A percentile compares a stretch with the other conserved stretches of the same genome.
Conservation (phyloP, 2,329 filamentous ascomycete species). For the Fusarium stilboides region DNA sequence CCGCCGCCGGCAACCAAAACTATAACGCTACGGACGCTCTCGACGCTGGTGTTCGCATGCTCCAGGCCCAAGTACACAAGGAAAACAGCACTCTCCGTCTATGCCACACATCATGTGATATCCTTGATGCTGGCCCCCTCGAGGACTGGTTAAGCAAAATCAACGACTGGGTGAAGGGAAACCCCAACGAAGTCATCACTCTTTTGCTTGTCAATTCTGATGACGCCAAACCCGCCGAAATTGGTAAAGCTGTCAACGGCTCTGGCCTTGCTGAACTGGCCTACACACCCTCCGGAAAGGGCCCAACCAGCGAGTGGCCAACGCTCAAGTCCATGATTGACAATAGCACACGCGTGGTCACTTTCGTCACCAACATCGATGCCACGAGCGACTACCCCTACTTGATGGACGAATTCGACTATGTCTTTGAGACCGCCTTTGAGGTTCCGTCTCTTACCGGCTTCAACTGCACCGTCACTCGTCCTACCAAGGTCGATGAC, state of each 20-base stretch:
- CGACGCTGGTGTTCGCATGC: constrained; percentile 77
- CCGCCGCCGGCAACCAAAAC: constrained; percentile 79
- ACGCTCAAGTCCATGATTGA: constrained; percentile 79
- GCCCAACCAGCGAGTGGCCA: constrained; percentile 71
- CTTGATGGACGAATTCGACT: constrained; percentile 74
- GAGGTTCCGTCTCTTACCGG: constrained; percentile 73
- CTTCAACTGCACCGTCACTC: constrained; percentile 81
- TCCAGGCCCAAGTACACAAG: constrained; percentile 81
- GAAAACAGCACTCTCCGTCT: constrained; percentile 72
- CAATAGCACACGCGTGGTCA: constrained; percentile 75
- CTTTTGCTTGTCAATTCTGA: constrained; percentile 81
- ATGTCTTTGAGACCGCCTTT: constrained; percentile 81
- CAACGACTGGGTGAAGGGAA: constrained; percentile 77
- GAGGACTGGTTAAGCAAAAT: constrained; percentile 75
- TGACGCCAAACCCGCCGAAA: constrained; percentile 66
- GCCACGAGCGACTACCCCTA: constrained; percentile 64
- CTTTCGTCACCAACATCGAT: constrained; percentile 74
- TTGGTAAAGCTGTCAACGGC: constrained; percentile 68
- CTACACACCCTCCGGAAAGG: constrained; percentile 67
- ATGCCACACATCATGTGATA: constrained; percentile 77
- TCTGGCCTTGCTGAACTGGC: constrained; percentile 74
- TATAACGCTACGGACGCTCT: constrained; percentile 80
- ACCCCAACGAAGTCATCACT: constrained; percentile 83
- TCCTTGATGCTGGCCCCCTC: constrained; percentile 79
- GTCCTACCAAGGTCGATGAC: constrained; percentile 68